Conservation (phyloP, 2,329 filamentous ascomycete species). For the Diaporthe aspalathi region DNA sequence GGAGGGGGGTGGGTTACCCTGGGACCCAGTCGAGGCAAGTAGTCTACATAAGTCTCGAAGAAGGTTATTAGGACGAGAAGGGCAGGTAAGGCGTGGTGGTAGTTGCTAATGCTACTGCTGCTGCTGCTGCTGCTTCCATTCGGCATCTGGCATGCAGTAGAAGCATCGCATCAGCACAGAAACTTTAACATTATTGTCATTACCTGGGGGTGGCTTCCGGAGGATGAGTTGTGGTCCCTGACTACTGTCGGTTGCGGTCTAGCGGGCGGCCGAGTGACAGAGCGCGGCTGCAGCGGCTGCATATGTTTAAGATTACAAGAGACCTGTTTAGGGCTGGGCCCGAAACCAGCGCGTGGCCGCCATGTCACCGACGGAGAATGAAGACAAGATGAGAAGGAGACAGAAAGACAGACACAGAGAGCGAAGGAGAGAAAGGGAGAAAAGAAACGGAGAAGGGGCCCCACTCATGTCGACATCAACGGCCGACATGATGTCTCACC, state of each 20-base stretch:
- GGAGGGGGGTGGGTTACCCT: too few relatives aligned
- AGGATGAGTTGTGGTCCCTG: not conserved
- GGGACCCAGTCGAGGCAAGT: too few relatives aligned
- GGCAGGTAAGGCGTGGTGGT: too few relatives aligned
- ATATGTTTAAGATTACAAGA: constrained; percentile 21
- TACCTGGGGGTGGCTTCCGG: not conserved
- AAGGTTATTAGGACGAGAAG: too few relatives aligned
- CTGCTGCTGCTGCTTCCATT: not conserved
- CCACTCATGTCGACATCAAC: constrained; percentile 4
- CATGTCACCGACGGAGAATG: too few relatives aligned
- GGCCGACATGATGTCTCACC: constrained; percentile 4
- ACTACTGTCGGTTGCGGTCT: not conserved
- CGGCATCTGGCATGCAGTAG: not conserved
- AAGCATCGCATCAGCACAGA: not conserved
- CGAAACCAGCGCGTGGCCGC: not conserved
- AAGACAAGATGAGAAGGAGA: not conserved
- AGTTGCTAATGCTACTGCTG: too few relatives aligned
- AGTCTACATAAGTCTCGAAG: too few relatives aligned
- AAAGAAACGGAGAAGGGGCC: too few relatives aligned
- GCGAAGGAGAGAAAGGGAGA: too few relatives aligned
- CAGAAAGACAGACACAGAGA: too few relatives aligned
- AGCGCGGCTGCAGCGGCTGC: constrained; percentile 24
- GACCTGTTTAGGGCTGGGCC: constrained; percentile 27
- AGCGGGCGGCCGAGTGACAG: constrained; percentile 6
- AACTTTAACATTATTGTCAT: not conserved